These are phyloP conservation scores for Aspergillus biplanus DNA, from an alignment of 495 filamentous ascomycete species.

Conservation along the genomic window DNA sequence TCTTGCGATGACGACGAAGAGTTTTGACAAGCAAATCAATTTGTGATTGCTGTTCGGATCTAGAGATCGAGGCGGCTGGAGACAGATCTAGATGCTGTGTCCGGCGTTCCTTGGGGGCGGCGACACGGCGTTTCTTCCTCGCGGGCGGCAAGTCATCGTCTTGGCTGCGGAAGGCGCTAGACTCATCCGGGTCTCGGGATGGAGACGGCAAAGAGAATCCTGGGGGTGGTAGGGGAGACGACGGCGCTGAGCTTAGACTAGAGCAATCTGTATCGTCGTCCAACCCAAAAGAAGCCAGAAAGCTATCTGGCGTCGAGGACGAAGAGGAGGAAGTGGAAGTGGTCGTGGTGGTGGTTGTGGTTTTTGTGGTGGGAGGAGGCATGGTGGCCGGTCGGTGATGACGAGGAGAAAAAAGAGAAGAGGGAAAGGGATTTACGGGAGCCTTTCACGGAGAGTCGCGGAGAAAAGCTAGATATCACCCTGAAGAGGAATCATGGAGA, in stretches of 20 bases:
- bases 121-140: constrained; percentile 71
- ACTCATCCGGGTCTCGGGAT: constrained; percentile 55
- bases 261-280: constrained; percentile 54
- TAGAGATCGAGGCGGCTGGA: constrained; percentile 44
- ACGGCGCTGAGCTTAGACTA: constrained; percentile 57
- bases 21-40: constrained; percentile 72
- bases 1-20: constrained; percentile 89
- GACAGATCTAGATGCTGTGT: constrained; percentile 78
- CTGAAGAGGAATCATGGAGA: constrained; percentile 21
- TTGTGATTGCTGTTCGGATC: constrained; percentile 55
- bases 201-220: constrained; percentile 60
- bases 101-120: constrained; percentile 70
- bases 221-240: constrained; percentile 62
- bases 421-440: constrained; percentile 13
- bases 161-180: constrained; percentile 48
- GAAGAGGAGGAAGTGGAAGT: constrained; percentile 13
- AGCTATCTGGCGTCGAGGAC: constrained; percentile 17
- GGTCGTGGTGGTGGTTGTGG: constrained; percentile 15
- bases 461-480: constrained; percentile 18
- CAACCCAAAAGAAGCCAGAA: constrained; percentile 34
- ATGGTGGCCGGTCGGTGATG: constrained; percentile 21
- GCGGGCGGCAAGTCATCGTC: constrained; percentile 66
- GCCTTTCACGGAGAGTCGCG: constrained; percentile 14
- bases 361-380: constrained; percentile 14
- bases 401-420: constrained; percentile 13